These are phyloP conservation scores for Ganoderma lingzhi DNA, from an alignment of 1,284 basidiomycete species.

Conservation along the genomic window DNA sequence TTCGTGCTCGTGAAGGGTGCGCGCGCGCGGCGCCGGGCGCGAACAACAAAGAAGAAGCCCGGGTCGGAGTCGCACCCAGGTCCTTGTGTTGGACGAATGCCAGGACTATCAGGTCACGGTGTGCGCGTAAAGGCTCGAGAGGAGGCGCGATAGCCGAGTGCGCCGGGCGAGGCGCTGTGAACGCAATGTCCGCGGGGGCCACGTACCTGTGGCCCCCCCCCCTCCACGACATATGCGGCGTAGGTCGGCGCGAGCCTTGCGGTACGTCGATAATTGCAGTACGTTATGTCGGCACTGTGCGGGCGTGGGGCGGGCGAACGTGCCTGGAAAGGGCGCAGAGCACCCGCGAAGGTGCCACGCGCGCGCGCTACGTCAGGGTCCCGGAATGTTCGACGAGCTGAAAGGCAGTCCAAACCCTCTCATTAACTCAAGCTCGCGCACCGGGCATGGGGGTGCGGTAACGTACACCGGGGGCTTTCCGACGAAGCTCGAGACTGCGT, in stretches of 20 bases:
- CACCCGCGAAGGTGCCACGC: not conserved
- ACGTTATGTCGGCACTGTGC: not conserved
- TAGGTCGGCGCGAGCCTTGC: not conserved
- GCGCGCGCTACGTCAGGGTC: not conserved
- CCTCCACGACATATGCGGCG: not conserved
- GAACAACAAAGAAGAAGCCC: not conserved
- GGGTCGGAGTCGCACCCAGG: not conserved
- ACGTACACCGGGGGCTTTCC: not conserved
- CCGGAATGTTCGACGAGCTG: too few relatives aligned
- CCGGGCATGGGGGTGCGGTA: not conserved
- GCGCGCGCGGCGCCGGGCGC: not conserved
- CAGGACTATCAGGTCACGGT: not conserved
- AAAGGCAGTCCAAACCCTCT: not conserved
- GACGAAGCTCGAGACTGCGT: not conserved
- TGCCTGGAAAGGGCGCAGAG: not conserved
- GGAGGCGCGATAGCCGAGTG: not conserved
- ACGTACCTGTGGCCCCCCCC: not conserved
- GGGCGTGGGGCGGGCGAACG: not conserved
- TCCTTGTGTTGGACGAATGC: not conserved
- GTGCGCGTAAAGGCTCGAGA: not conserved
- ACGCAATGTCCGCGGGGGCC: not conserved
- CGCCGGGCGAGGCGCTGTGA: slow-evolving; percentile 3
- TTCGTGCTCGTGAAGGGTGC: not conserved
- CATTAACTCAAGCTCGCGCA: not conserved
- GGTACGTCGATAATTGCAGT: not conserved